Percentiles rank a stretch among this genome's conserved stretches.
These are phyloP conservation scores for Vitis vinifera DNA, from an alignment of 164 flowering plant genomes.

Conservation along the genomic window ASM3070453v1 NC_081820.1:21644501-21645000, in stretches of 20 bases:
- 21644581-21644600: slow-evolving; percentile 90
- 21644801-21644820: slow-evolving; percentile 40
- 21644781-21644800: slow-evolving; percentile 62
- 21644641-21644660: slow-evolving; percentile 77
- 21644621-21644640: slow-evolving; percentile 54
- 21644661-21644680: slow-evolving; percentile 61
- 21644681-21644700: slow-evolving; percentile 71
- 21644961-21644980: background rate
- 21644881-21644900: background rate
- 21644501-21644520: background rate
- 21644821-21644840: background rate
- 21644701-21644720: slow-evolving; percentile 65
- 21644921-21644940: background rate
- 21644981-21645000: too few species aligned
- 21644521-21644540: slow-evolving; percentile 24
- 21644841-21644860: background rate
- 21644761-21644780: slow-evolving; percentile 84
- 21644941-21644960: background rate
- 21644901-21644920: background rate
- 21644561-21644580: slow-evolving; percentile 86
- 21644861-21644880: background rate
- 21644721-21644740: slow-evolving; percentile 93
- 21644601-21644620: slow-evolving; percentile 80
- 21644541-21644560: slow-evolving; percentile 78
- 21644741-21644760: slow-evolving; percentile 82